These are phyloP conservation scores for Paecilomyces variotii DNA, from an alignment of 2,329 filamentous ascomycete species.

Conservation along the genomic window DNA sequence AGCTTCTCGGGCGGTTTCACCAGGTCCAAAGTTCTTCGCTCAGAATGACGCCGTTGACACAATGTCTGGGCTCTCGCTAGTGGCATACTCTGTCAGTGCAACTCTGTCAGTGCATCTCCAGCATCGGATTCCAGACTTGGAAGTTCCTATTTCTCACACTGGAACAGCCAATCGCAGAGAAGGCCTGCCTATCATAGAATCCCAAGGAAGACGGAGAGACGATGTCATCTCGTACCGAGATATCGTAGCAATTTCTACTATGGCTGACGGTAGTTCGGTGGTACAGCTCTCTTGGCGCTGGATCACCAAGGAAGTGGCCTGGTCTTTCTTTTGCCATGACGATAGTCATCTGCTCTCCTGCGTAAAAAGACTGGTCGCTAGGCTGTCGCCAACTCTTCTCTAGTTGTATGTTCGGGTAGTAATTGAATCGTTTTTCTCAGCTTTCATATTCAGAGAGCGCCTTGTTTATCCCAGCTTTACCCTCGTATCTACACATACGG, in stretches of 20 bases:
- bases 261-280: not conserved
- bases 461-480: not conserved
- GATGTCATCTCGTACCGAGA: not conserved
- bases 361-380: not conserved
- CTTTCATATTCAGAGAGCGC: not conserved
- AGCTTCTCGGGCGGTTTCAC: not conserved
- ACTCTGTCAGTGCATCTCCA: not conserved
- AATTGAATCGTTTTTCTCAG: not conserved
- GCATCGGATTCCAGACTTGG: not conserved
- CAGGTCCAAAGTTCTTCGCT: not conserved
- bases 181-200: not conserved
- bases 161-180: not conserved
- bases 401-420: not conserved
- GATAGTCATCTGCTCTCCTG: not conserved
- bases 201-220: not conserved
- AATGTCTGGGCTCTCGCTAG: slow-evolving; percentile 58
- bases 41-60: slow-evolving; percentile 33
- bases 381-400: not conserved
- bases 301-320: not conserved
- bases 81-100: not conserved
- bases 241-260: not conserved
- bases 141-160: not conserved
- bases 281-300: not conserved
- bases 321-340: not conserved
- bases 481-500: not conserved